Conservation (phyloP, 208 protist species). For the Acanthamoeba polyphaga region DNA sequence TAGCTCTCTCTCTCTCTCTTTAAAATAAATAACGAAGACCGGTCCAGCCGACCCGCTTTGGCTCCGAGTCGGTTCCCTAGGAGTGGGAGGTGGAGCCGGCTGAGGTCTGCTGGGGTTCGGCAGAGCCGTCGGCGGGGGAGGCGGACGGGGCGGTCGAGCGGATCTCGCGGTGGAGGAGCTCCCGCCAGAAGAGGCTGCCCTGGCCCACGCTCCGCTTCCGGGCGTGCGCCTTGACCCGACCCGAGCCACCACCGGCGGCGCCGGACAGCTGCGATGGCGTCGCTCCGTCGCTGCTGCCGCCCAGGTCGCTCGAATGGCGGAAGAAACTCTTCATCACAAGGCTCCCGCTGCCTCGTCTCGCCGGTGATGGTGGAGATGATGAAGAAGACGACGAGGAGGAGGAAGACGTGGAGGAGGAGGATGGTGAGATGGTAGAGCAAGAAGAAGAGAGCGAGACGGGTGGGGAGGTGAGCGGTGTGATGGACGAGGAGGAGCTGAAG, state of each 20-base stretch:
- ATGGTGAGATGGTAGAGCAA: neutral
- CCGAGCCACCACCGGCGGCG: neutral
- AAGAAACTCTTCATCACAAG: neutral
- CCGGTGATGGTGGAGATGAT: neutral
- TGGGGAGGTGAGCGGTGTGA: neutral
- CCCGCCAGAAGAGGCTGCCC: neutral
- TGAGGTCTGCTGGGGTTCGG: no score
- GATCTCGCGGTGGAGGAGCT: neutral
- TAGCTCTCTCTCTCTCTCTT: no score
- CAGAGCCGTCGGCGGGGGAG: no score
- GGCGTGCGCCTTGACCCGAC: neutral
- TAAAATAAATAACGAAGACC: no score
- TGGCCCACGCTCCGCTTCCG: slow-evolving; percentile 5
- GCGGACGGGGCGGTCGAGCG: no score
- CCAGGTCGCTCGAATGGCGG: neutral
- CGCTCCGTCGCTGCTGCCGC: neutral
- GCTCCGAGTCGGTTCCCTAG: no score
- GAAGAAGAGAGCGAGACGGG: neutral
- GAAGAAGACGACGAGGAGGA: neutral
- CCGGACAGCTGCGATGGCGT: neutral
- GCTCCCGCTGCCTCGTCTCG: neutral
- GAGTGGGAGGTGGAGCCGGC: no score
- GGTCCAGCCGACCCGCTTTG: no score
- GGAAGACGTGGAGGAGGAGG: neutral
- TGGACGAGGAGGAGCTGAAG: neutral